Evolutionary conservation across 1,284 basidiomycete species (phyloP), one percentile per base, ranked within the genome.

Genomic region (Sanghuangporus sanghuang): DNA sequence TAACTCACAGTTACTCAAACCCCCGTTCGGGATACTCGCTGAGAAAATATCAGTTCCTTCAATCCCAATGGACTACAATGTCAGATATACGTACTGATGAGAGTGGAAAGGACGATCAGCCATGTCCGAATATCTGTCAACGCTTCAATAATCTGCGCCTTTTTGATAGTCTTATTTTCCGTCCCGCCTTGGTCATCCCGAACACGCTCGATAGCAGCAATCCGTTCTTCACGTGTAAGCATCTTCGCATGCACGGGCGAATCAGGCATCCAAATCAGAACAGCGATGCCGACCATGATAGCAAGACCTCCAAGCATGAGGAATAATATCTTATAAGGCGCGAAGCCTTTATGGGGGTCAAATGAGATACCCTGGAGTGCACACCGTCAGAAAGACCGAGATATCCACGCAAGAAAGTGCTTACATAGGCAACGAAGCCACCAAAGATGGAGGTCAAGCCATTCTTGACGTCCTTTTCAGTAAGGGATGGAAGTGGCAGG

Each of bases 21-120:
- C 85, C n/a, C 86, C 86, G 67, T 85, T 87, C 0, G 87, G 86
- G 38, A 88, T 82, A 67, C 81, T 85, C 55, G 83, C 84, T 84
- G 66, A 38, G 59, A 50, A 64, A 18, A 39, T n/a, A 49, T 39
- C 40, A 11, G 64, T 4, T 35, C 16, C 53, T 35, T 35, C 56
- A 32, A 35, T 18, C 14, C 9, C 2, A 3, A 14, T 35, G 38
- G 14, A 35, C 21, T 38, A 23, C 42, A 53, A 12, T 32, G 1
- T 14, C n/a, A 16, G 7, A 48, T n/a, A 32, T 3, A 77, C 84
- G 66, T 68, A 86, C 85, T 85, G 54, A 85, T 68, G 64, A 87
- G 62, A 1, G 83, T 84, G 0, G 83, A 79, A 21, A 88, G 68
- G 12, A 85, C 80, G 52, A 89, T 80, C 18, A 88, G 68, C 85